Conservation (phyloP, 768 basidiomycete species). For the Rhodotorula paludigena region DNA sequence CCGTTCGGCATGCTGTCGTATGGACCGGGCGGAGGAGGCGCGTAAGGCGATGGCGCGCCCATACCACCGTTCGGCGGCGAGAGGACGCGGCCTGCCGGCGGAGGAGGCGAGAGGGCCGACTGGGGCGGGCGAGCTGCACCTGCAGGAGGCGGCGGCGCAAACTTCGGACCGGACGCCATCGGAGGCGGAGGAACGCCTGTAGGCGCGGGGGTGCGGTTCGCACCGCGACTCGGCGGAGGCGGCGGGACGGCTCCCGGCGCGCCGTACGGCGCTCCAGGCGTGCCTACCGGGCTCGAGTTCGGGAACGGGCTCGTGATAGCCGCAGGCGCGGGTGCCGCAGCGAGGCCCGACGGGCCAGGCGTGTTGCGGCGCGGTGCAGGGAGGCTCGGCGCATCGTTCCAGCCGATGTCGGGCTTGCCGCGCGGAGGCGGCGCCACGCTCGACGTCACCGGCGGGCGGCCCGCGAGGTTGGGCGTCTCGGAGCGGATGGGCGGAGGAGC, state of each 20-base stretch:
- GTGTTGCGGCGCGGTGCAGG: slow-evolving; percentile 16
- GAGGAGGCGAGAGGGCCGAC: neutral
- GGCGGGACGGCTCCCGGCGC: slow-evolving; percentile 40
- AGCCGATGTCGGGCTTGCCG: slow-evolving; percentile 21
- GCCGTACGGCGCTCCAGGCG: slow-evolving; percentile 2
- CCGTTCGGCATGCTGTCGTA: no score
- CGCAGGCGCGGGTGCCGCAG: slow-evolving; percentile 2
- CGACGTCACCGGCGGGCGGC: neutral
- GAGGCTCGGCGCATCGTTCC: slow-evolving; percentile 36
- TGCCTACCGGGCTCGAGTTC: slow-evolving; percentile 17
- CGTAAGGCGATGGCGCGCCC: neutral
- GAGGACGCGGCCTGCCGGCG: neutral
- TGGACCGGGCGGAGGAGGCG: neutral
- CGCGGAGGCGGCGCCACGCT: slow-evolving; percentile 24
- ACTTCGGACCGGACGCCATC: slow-evolving; percentile 50
- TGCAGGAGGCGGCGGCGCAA: slow-evolving; percentile 5
- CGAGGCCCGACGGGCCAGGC: neutral
- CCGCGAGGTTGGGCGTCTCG: slow-evolving; percentile 21
- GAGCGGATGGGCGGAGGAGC: slow-evolving; percentile 31
- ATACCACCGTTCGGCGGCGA: neutral
- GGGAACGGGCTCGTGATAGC: slow-evolving; percentile 40
- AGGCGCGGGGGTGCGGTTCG: slow-evolving; percentile 42
- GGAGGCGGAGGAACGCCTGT: slow-evolving; percentile 49
- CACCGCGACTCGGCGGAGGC: slow-evolving; percentile 52
- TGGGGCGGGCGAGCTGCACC: neutral